These are phyloP conservation scores for Entophlyctis luteolus DNA, from an alignment of 192 early-diverging fungal genomes.

Conservation along the genomic window DNA sequence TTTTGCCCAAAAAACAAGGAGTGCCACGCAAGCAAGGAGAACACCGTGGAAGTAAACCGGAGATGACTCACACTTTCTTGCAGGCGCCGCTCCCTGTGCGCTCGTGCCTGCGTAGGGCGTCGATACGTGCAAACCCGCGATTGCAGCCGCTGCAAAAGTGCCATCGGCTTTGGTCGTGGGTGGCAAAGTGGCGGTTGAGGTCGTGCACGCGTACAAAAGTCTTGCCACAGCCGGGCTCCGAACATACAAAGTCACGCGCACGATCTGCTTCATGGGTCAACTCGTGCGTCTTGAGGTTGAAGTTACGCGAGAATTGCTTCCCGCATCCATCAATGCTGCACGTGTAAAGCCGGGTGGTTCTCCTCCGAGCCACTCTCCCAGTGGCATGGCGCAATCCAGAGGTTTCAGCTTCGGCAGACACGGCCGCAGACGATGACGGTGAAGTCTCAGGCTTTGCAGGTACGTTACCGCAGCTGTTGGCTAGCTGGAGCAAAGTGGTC, in stretches of 20 bases:
- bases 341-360: constrained; percentile 11
- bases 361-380: not conserved
- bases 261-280: constrained; percentile 52
- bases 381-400: not conserved
- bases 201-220: constrained; percentile 79
- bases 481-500: not conserved
- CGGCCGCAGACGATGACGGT: not conserved
- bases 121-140: constrained; percentile 27
- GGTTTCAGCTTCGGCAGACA: not conserved
- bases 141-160: constrained; percentile 21
- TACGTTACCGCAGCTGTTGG: no score
- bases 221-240: constrained; percentile 43
- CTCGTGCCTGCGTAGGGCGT: constrained; percentile 20
- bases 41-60: no score
- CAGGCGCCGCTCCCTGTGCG: not conserved
- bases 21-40: no score
- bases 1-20: no score
- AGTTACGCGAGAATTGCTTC: constrained; percentile 59
- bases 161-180: constrained; percentile 18
- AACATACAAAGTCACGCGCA: constrained; percentile 57
- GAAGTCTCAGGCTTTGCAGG: not conserved
- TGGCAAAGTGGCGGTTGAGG: constrained; percentile 50
- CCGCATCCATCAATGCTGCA: constrained; percentile 58
- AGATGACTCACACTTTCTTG: no score
- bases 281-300: constrained; percentile 67